Percentiles rank a stretch among this genome's conserved stretches.
Evolutionary conservation across 1,284 basidiomycete species (phyloP).

Genomic region (Apiotrichum akiyoshidainum): DNA sequence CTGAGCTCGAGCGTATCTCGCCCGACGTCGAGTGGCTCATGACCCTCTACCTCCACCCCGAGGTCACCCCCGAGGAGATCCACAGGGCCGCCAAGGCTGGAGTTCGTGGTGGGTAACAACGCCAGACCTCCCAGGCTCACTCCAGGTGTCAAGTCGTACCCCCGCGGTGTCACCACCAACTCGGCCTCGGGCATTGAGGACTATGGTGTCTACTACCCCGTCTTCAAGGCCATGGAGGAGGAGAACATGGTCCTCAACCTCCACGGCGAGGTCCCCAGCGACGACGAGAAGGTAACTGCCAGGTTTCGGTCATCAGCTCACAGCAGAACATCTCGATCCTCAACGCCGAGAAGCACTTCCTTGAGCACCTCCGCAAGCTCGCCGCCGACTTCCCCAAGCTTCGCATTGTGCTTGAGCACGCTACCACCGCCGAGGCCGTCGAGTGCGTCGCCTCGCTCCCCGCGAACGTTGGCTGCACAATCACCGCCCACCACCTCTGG

Average conservation of each 20-base stretch:
- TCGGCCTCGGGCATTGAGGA: constrained; percentile 95
- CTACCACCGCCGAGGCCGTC: constrained; percentile 95
- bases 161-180: constrained; percentile 96
- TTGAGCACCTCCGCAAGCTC: constrained; percentile 80
- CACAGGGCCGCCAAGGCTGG: constrained; percentile 79
- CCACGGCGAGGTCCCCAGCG: constrained; percentile 96
- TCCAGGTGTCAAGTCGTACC: constrained; percentile 92
- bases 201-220: constrained; percentile 89
- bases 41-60: constrained; percentile 90
- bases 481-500: constrained; percentile 94
- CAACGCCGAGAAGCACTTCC: constrained; percentile 88
- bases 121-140: neutral
- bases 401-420: constrained; percentile 96
- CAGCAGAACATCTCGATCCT: constrained; percentile 81
- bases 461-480: constrained; percentile 88
- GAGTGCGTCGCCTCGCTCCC: constrained; percentile 82
- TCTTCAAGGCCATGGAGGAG: constrained; percentile 93
- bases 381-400: constrained; percentile 84
- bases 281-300: constrained; percentile 65
- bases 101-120: constrained; percentile 61
- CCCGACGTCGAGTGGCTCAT: constrained; percentile 82
- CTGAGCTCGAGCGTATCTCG: constrained; percentile 70
- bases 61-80: constrained; percentile 87
- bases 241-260: constrained; percentile 92
- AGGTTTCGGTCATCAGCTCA: neutral